phyloP scores from a whole-genome alignment of 2,329 filamentous ascomycete genomes.

The Pestalotiopsis sp. region DNA sequence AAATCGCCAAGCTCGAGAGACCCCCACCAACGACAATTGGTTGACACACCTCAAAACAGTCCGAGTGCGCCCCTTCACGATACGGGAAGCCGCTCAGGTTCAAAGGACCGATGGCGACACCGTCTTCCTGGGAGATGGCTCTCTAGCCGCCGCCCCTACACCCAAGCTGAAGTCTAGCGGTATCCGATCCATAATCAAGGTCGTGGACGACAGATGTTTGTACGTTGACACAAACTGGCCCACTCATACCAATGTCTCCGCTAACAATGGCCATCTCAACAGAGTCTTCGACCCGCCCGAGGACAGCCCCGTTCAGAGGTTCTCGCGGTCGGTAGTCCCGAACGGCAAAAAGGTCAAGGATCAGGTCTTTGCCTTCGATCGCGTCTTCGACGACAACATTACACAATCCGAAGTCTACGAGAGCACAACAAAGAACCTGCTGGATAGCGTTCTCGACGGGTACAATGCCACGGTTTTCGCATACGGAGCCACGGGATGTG shows the following conservation, averaged over 20 bases:
- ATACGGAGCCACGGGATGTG: conserved; percentile 96
- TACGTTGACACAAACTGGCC: conserved; percentile 51
- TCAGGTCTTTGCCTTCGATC: conserved; percentile 95
- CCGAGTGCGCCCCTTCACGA: conserved; percentile 74
- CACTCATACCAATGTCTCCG: not conserved
- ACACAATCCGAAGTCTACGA: conserved; percentile 95
- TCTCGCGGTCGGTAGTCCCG: conserved; percentile 79
- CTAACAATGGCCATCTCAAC: conserved; percentile 9
- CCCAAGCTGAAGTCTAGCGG: conserved; percentile 87
- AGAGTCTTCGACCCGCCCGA: conserved; percentile 98
- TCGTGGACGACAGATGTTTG: conserved; percentile 95
- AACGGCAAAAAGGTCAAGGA: conserved; percentile 94
- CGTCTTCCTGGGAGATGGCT: conserved; percentile 94
- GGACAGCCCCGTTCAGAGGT: conserved; percentile 87
- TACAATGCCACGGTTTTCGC: conserved; percentile 99
- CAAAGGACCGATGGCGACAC: conserved; percentile 79
- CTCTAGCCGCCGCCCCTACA: conserved; percentile 81
- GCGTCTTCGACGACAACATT: conserved; percentile 94
- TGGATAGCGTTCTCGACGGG: conserved; percentile 93
- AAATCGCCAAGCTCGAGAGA: conserved; percentile 15
- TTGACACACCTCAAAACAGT: conserved; percentile 48
- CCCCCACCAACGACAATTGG: not conserved
- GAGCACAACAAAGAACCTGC: conserved; percentile 82
- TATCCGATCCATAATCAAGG: conserved; percentile 89
- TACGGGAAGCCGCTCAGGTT: conserved; percentile 93